Base-by-base conservation (phyloP, 106 monocot species). In the Agapanthus africanus region DNA sequence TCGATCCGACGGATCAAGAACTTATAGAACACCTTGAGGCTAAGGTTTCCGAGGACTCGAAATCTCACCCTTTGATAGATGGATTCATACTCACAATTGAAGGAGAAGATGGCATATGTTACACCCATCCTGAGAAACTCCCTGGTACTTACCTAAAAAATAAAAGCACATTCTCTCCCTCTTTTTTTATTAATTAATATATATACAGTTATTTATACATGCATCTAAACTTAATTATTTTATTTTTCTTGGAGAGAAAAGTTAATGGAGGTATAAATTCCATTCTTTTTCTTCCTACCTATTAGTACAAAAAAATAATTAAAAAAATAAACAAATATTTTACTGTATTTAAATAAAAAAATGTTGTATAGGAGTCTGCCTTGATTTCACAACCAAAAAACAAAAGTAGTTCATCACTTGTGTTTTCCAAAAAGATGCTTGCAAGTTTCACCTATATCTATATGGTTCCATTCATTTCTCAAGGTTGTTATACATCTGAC, bases 1-100 rank as follows among this genome's bases (percentile, higher is more conserved):
- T 95, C 64, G 95, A 95, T 71, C 95, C 95, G 16, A 91, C 91
- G 2, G 95, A 95, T 61, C 88, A 91, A 65, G 91, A 95, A 54
- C 59, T 95, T 74, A 81, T 91, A 25, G 95, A 91, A 69, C 91
- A 95, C 62, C 78, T 95, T 13, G 91, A 91, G 42, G 88, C 86
- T 0, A 88, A 91, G 68, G 88, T 91, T 32, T 70, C 72, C 30
- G 51, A 35, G 19, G 72, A 66, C 7, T 32, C 70, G 15, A 79
- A 68, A 28, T 83, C 85, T 1, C 91, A 95, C 54, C 95, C 95
- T 42, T 76, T 95, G 49, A 97, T 97, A 66, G 95, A 97, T 67
- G 95, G 84, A 66, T 97, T 97, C 82, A 91, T 93, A 73, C 83
- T 88, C 34, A 93, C 88, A 21, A 85, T 93, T 56, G 88, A 93